Conservation (phyloP, 805 yeast species). For the Soucietia sequanensis region DNA sequence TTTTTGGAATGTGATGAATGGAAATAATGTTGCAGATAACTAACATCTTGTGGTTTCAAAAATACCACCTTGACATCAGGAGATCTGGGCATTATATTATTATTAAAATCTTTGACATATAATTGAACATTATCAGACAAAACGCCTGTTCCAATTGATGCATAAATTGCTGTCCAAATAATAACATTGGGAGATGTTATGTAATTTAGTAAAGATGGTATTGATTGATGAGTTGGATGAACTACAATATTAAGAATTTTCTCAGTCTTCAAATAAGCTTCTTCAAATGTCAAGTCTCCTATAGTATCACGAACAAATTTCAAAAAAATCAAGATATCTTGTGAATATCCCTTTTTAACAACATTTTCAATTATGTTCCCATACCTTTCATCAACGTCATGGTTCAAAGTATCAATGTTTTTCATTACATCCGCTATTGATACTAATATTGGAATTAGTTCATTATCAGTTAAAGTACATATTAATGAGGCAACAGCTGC, state of each 20-base stretch:
- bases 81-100: slow-evolving; percentile 51
- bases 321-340: slow-evolving; percentile 76
- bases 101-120: slow-evolving; percentile 61
- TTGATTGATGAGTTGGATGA: slow-evolving; percentile 69
- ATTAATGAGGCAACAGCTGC: slow-evolving; percentile 88
- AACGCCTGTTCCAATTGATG: slow-evolving; percentile 76
- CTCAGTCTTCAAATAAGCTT: slow-evolving; percentile 78
- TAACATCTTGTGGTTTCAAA: slow-evolving; percentile 45
- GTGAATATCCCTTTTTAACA: slow-evolving; percentile 77
- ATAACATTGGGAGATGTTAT: slow-evolving; percentile 91
- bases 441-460: slow-evolving; percentile 49
- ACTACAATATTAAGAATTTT: slow-evolving; percentile 80
- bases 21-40: slow-evolving; percentile 46
- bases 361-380: slow-evolving; percentile 76
- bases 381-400: slow-evolving; percentile 56
- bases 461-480: slow-evolving; percentile 69
- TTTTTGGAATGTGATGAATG: slow-evolving; percentile 15
- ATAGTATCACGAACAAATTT: slow-evolving; percentile 73
- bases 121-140: slow-evolving; percentile 53
- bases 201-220: slow-evolving; percentile 78
- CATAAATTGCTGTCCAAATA: slow-evolving; percentile 86
- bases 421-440: slow-evolving; percentile 41
- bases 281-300: slow-evolving; percentile 89
- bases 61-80: slow-evolving; percentile 43
- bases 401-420: slow-evolving; percentile 46